These are phyloP conservation scores for Aureobasidium lini DNA, from an alignment of 2,329 filamentous ascomycete genomes.

Conservation along the genomic window DNA sequence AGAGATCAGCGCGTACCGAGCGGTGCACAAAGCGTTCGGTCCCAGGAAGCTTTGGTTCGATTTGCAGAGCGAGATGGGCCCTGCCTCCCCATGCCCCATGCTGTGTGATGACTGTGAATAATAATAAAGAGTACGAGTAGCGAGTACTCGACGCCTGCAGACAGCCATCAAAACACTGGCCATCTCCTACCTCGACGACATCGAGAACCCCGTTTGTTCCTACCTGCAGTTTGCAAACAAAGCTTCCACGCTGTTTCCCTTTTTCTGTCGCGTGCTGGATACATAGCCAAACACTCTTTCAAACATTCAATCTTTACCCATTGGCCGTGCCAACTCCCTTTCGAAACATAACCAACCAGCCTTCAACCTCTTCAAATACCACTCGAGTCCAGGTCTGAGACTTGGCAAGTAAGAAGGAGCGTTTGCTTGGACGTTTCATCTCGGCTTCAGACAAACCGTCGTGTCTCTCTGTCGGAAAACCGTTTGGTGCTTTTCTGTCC, in stretches of 20 bases:
- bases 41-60: not conserved
- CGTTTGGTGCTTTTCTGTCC: not conserved
- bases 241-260: not conserved
- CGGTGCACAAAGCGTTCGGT: conserved; percentile 8
- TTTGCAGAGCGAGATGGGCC: conserved; percentile 7
- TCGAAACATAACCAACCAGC: not conserved
- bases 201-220: not conserved
- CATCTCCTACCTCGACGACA: not conserved
- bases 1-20: not conserved
- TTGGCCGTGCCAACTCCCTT: not conserved
- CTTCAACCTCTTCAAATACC: not conserved
- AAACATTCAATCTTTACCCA: conserved; percentile 5
- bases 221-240: not conserved
- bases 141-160: not conserved
- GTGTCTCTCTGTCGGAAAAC: conserved; percentile 6
- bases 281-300: conserved; percentile 10
- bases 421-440: conserved; percentile 6
- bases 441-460: not conserved
- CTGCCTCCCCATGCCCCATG: conserved; percentile 7
- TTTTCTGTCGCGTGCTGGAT: conserved; percentile 7
- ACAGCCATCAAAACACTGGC: not conserved
- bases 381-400: not conserved
- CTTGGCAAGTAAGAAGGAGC: not conserved
- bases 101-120: conserved; percentile 9
- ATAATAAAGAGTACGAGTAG: conserved; percentile 11